phyloP scores from a whole-genome alignment of 2,329 filamentous ascomycete species.

The Xenoacremonium recifei region DNA sequence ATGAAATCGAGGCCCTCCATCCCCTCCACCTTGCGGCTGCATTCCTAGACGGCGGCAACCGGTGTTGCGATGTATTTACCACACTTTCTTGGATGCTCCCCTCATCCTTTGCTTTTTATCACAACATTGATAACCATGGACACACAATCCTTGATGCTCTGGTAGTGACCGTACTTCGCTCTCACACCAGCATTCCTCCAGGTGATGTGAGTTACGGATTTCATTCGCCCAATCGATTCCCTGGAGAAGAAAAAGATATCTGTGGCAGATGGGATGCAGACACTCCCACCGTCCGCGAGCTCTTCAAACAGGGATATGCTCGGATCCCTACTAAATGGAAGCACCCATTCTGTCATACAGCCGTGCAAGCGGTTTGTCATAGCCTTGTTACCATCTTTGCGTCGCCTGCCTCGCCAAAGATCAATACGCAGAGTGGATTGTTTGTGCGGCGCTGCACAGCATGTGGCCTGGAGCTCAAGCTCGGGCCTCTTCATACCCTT shows the following conservation, averaged over 20 bases:
- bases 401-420: accelerated
- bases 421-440: conserved; percentile 6
- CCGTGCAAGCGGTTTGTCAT: conserved; percentile 9
- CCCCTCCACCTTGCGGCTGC: conserved; percentile 10
- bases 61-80: neutral
- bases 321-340: conserved; percentile 10
- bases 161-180: conserved; percentile 1
- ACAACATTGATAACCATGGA: conserved; percentile 5
- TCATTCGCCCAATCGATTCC: conserved; percentile 1
- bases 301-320: conserved; percentile 5
- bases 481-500: conserved; percentile 6
- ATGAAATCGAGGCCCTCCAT: neutral
- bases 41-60: conserved; percentile 2
- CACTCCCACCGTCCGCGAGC: neutral
- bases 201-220: conserved; percentile 4
- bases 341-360: conserved; percentile 12
- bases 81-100: accelerated
- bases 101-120: neutral
- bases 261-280: conserved; percentile 13
- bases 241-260: conserved; percentile 13
- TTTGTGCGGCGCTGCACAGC: conserved; percentile 9
- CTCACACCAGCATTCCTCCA: conserved; percentile 2
- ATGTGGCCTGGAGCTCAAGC: conserved; percentile 9
- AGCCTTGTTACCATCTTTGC: neutral
- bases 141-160: conserved; percentile 9